Conservation (phyloP, 345 rosid species). For the Kandelia obovata region DNA sequence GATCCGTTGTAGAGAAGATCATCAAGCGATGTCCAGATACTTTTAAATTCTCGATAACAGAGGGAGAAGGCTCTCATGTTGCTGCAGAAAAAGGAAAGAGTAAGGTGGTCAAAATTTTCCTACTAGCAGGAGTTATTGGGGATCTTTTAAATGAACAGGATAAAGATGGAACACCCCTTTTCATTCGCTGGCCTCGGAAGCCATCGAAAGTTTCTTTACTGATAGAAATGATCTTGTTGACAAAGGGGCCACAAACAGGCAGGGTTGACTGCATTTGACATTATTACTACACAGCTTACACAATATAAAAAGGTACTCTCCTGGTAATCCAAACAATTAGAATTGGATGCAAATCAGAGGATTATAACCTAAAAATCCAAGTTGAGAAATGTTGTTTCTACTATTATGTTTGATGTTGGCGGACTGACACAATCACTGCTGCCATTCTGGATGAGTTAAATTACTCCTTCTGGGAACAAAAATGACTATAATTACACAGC, state of each 20-base stretch:
- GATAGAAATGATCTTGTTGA: constrained; percentile 22
- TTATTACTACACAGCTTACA: constrained; percentile 12
- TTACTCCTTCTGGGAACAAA: too few species aligned
- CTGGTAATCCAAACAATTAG: not conserved
- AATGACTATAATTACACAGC: too few species aligned
- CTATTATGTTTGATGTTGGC: too few species aligned
- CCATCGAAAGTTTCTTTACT: constrained; percentile 8
- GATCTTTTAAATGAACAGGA: constrained; percentile 30
- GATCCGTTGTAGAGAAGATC: constrained; percentile 10
- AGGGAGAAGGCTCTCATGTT: constrained; percentile 30
- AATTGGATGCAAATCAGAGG: not conserved
- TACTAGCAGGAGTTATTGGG: constrained; percentile 11
- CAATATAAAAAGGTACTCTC: not conserved
- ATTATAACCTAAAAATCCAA: too few species aligned
- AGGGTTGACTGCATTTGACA: constrained; percentile 28
- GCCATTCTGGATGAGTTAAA: too few species aligned
- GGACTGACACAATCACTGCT: too few species aligned
- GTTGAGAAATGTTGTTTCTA: too few species aligned
- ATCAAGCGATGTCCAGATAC: constrained; percentile 11
- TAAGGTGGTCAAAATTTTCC: constrained; percentile 18
- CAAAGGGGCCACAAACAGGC: constrained; percentile 27
- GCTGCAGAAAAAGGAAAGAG: constrained; percentile 27
- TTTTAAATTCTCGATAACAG: constrained; percentile 17
- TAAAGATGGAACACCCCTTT: constrained; percentile 38
- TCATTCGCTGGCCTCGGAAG: constrained; percentile 36